Evolutionary conservation across 2,329 filamentous ascomycete genomes (phyloP), one percentile per base, ranked within the genome.

Genomic region (Xylariaceae sp.): DNA sequence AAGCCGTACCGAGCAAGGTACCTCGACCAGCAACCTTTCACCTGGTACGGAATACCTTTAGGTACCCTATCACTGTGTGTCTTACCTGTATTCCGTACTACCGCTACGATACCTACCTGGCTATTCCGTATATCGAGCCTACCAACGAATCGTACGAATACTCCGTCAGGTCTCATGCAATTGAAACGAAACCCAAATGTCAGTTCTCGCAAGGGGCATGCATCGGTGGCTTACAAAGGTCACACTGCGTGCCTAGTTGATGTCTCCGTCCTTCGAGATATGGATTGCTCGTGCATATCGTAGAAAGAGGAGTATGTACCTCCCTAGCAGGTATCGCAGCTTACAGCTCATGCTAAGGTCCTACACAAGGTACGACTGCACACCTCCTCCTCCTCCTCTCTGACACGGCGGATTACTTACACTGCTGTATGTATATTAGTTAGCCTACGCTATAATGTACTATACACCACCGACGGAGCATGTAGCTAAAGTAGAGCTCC

Each of bases 121-220:
- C 50, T 50, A 30, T 30, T 30, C 23, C 23, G 23, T 30, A 30
- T 30, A 30, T 30, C 23, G 23, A 30, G 23, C 37, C 37, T 9
- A 9, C 37, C 37, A 10, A 1, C 37, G 37, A 9, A 41, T 3
- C 17, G 17, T 18, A 2, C 17, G 17, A 18, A 18, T 41, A 41
- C 37, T 3, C 37, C 37, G 11, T 9, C 44, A 58, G 23, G 53
- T 41, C 54, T 56, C 39, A 56, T 58, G 50, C 55, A 53, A 59
- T 58, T 52, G 58, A 61, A 61, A 56, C 58, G 60, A 54, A 58
- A 45, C 41, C 13, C 55, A 45, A 58, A 56, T 51, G 58, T 37
- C 34, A 58, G 55, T 55, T 58, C 61, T 63, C 53, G 50, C 52
- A 58, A 54, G 58, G 45, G 53, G 51, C 15, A 49, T 61, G 59